phyloP scores from a whole-genome alignment of 2,329 filamentous ascomycete genomes.

The Alternaria brassicicola region DNA sequence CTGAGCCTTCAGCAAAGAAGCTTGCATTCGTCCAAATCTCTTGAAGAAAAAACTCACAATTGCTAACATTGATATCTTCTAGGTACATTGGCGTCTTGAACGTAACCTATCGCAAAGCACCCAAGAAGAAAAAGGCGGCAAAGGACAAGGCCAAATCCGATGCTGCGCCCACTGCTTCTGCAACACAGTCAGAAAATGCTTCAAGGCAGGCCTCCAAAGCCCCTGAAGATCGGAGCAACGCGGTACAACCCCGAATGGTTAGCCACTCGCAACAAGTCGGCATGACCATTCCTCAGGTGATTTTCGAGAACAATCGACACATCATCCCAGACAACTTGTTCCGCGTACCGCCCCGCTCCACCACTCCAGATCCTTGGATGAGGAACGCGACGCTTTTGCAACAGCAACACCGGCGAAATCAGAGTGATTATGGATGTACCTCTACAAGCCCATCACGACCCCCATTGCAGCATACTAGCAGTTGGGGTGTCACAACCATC shows the following conservation, averaged over 20 bases:
- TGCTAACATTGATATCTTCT: conserved; percentile 45
- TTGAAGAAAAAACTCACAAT: conserved; percentile 8
- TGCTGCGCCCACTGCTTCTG: conserved; percentile 12
- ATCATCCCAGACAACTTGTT: conserved; percentile 88
- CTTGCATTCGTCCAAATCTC: conserved; percentile 2
- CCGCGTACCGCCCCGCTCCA: conserved; percentile 60
- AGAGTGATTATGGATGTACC: conserved; percentile 39
- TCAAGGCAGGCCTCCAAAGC: conserved; percentile 25
- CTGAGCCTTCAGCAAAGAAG: conserved; percentile 51
- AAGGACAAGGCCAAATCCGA: conserved; percentile 41
- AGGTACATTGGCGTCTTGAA: conserved; percentile 98
- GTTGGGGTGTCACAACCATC: conserved; percentile 90
- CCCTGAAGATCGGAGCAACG: conserved; percentile 16
- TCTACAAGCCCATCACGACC: conserved; percentile 44
- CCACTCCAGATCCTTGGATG: conserved; percentile 47
- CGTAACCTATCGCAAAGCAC: conserved; percentile 88
- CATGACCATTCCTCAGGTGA: conserved; percentile 81
- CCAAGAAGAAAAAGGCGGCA: conserved; percentile 62
- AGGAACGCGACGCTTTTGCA: conserved; percentile 36
- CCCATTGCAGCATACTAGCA: conserved; percentile 57
- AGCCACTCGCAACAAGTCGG: conserved; percentile 76
- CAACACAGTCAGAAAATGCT: conserved; percentile 24
- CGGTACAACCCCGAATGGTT: conserved; percentile 56
- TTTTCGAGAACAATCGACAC: conserved; percentile 91
- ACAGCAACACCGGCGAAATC: conserved; percentile 45